phyloP scores from a whole-genome alignment of 2,329 filamentous ascomycete species.

The Exserohilum rostratum region DNA sequence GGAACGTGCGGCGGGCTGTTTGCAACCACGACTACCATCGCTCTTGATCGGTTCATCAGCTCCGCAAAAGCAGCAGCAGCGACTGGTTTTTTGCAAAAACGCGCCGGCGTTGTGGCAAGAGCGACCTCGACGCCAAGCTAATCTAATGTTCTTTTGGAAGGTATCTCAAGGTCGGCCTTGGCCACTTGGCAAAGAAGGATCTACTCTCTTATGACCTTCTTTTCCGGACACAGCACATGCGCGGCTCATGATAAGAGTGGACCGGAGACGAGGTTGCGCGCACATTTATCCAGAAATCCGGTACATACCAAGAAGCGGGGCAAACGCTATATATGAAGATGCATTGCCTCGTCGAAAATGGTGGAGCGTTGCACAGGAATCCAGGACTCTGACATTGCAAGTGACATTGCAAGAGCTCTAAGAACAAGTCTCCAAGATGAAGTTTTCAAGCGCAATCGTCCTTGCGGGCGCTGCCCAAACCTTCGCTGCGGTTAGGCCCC shows the following conservation, averaged over 20 bases:
- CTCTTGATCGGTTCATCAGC: neutral
- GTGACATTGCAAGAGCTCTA: neutral
- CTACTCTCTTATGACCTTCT: slow-evolving; percentile 42
- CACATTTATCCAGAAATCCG: slow-evolving; percentile 17
- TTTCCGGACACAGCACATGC: slow-evolving; percentile 34
- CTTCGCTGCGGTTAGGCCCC: slow-evolving; percentile 26
- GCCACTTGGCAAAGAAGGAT: slow-evolving; percentile 26
- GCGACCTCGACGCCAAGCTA: slow-evolving; percentile 25
- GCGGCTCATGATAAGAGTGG: slow-evolving; percentile 31
- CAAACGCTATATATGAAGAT: slow-evolving; percentile 21
- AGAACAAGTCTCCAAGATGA: slow-evolving; percentile 29
- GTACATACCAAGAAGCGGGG: slow-evolving; percentile 8
- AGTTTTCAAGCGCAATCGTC: slow-evolving; percentile 30
- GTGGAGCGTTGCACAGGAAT: neutral
- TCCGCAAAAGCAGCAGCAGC: neutral
- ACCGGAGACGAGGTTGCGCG: slow-evolving; percentile 15
- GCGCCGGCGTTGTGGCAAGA: slow-evolving; percentile 1
- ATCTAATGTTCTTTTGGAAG: slow-evolving; percentile 35
- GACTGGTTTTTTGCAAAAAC: neutral
- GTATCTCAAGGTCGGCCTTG: slow-evolving; percentile 35
- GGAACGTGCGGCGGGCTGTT: neutral
- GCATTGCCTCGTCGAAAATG: neutral
- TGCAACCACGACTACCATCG: neutral
- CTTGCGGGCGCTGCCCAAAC: slow-evolving; percentile 33
- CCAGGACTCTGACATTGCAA: neutral